Base-by-base conservation (phyloP, 163 green algal genomes). In the Scenedesmus sp. region DNA sequence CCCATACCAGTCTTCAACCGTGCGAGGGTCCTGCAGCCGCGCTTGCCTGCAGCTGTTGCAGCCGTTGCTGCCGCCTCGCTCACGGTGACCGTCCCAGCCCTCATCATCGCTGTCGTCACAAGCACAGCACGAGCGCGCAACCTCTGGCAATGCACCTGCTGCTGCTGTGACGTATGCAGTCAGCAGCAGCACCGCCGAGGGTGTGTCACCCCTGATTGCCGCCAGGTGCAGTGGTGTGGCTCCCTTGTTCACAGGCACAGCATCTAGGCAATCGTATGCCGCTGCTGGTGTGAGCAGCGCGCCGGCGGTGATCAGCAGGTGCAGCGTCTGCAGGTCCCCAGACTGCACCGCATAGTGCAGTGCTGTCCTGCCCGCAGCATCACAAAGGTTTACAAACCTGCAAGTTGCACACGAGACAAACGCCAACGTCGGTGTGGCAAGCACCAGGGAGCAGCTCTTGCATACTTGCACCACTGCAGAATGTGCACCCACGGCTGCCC, bases 121-220 rank as follows among this genome's bases (percentile, higher is more conserved):
- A 20, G 81, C 40, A 70, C 81, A 86, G 33, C 46, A 43, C 2
- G n/a, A 56, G 15, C 73, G 44, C 46, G 59, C 81, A 16, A 78
- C n/a, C 35, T 87, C 53, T 35, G 82, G 53, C 53, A 87, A 43
- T 22, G 82, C 53, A 3, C 82, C 82, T 53, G 53, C 82, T 78
- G 82, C 53, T 78, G 82, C 82, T 87, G 82, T 87, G 6, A 87
- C 22, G 30, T 78, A 87, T 20, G 82, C 82, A 30, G 82, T 87
- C 16, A 87, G 53, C 53, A 87, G 35, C 82, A 87, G 53, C 53
- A 87, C 82, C 56, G 51, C 33, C 42, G 53, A 40, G 22, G 82
- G 82, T 40, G 33, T 76, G 44, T 87, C 82, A 20, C 51, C 82
- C 35, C 43, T 79, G 6, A 79, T 44, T 35, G 82, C 53, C 79